Conservation (phyloP, 257 asterid species). For the Hygrophila difformis region DNA sequence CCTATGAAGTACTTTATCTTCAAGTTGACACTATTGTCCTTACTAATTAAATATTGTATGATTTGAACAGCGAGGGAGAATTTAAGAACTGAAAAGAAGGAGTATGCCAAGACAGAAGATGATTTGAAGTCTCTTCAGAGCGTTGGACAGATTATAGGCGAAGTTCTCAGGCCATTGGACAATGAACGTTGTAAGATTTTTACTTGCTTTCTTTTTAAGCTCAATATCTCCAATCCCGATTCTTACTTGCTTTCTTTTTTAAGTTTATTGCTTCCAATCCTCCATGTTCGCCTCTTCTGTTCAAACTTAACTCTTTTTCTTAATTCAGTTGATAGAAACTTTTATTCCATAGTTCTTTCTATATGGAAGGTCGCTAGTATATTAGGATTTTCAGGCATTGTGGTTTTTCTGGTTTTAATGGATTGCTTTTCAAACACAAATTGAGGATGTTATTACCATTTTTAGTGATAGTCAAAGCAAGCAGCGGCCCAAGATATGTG, state of each 20-base stretch:
- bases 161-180: conserved; percentile 93
- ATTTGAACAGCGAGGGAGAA: conserved; percentile 52
- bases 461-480: conserved; percentile 90
- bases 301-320: no score
- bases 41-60: conserved; percentile 4
- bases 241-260: no score
- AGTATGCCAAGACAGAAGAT: conserved; percentile 87
- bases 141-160: conserved; percentile 99
- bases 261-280: no score
- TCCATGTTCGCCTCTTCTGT: no score
- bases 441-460: conserved; percentile 12
- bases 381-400: no score
- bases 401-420: no score
- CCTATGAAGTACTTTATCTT: no score
- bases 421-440: background rate
- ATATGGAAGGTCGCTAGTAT: no score
- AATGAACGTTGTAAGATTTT: conserved; percentile 69
- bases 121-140: conserved; percentile 96
- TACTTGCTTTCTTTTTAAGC: conserved; percentile 2
- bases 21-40: conserved; percentile 22
- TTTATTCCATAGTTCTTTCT: no score
- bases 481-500: conserved; percentile 95
- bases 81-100: conserved; percentile 71
- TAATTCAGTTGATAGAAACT: no score
- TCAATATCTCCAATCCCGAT: no score